phyloP scores from a whole-genome alignment of 306 rosid genomes.

The Quercus parvula region DNA sequence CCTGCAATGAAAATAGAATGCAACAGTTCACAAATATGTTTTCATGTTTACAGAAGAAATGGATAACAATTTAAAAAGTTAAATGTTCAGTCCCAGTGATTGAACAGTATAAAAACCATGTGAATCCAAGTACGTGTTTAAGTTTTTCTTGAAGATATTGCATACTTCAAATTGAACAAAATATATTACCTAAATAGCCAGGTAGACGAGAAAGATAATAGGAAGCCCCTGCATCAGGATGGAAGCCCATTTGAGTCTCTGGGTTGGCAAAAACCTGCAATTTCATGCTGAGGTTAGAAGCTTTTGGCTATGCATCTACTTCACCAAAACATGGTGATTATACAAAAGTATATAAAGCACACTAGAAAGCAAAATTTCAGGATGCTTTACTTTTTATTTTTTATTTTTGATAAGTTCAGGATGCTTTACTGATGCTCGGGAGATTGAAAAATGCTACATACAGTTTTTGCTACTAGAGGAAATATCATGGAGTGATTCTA shows the following conservation, averaged over 20 bases:
- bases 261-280: constrained; percentile 77
- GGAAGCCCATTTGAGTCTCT: constrained; percentile 92
- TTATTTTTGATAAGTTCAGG: too few species aligned
- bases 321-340: background rate
- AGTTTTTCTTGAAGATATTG: background rate
- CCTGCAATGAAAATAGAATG: constrained; percentile 45
- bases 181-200: constrained; percentile 75
- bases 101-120: background rate
- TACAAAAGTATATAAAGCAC: background rate
- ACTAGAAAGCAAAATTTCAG: background rate
- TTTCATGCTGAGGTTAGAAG: constrained; percentile 13
- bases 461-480: background rate
- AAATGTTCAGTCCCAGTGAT: background rate
- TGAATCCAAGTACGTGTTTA: background rate
- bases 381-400: background rate
- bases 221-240: constrained; percentile 98
- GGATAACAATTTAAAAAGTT: background rate
- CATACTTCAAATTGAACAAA: constrained; percentile 8
- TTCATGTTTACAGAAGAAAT: constrained; percentile 3
- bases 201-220: constrained; percentile 88
- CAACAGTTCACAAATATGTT: background rate
- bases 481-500: background rate
- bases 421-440: too few species aligned
- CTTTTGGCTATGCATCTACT: background rate
- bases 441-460: background rate